These are phyloP conservation scores for Hylodesmum podocarpum DNA, from an alignment of 306 rosid genomes.

Conservation along the genomic window DNA sequence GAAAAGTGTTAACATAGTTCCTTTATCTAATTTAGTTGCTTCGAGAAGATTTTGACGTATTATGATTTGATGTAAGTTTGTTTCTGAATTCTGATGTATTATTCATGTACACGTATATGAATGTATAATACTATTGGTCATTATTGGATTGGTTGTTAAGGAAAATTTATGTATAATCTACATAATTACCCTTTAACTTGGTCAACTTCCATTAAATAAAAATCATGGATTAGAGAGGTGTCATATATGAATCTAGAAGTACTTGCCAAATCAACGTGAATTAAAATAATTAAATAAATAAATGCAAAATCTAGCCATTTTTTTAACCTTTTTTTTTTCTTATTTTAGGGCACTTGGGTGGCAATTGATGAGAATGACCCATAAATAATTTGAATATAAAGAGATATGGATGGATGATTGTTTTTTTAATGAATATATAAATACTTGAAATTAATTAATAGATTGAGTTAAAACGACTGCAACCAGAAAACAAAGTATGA, in stretches of 20 bases:
- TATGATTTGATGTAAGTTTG: neutral
- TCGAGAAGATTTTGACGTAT: neutral
- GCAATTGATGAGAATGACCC: neutral
- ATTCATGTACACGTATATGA: neutral
- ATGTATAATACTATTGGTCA: neutral
- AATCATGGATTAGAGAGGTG: neutral
- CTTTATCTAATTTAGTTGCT: neutral
- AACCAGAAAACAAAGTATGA: neutral
- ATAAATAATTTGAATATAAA: neutral
- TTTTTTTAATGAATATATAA: neutral
- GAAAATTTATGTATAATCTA: neutral
- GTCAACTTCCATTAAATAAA: conserved; percentile 36
- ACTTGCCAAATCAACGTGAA: conserved; percentile 6
- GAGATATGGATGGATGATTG: neutral
- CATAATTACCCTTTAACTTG: neutral
- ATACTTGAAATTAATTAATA: neutral
- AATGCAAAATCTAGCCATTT: neutral
- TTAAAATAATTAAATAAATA: neutral
- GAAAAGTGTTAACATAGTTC: neutral
- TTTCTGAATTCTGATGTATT: neutral
- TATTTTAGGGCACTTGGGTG: neutral
- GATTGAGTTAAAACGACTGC: neutral
- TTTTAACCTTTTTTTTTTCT: neutral
- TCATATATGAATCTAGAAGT: conserved; percentile 32
- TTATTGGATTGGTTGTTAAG: neutral